phyloP scores from a whole-genome alignment of 2,329 filamentous ascomycete genomes.

The Grosmannia serpens region DNA sequence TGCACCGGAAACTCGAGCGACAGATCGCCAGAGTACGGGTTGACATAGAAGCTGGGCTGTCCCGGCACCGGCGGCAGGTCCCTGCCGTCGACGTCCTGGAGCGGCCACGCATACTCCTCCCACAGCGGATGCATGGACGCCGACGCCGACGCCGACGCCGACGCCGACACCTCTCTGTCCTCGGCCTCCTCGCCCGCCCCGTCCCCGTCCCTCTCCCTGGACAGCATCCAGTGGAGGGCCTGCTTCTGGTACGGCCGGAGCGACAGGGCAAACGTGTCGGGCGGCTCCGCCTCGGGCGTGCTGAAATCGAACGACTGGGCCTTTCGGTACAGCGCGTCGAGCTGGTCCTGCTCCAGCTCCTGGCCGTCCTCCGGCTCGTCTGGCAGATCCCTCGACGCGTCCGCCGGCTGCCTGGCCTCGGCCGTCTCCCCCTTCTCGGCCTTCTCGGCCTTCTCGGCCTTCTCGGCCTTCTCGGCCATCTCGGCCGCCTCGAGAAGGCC shows the following conservation, averaged over 20 bases:
- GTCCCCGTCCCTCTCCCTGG: constrained; percentile 72
- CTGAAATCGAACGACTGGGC: constrained; percentile 94
- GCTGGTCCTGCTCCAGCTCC: constrained; percentile 88
- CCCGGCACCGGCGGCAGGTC: constrained; percentile 53
- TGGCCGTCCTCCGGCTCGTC: constrained; percentile 74
- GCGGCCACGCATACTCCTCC: constrained; percentile 91
- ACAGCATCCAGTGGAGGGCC: constrained; percentile 90
- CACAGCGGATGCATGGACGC: constrained; percentile 91
- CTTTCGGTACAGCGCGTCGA: constrained; percentile 88
- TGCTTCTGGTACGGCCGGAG: constrained; percentile 92
- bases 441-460: no score
- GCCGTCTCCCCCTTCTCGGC: constrained; percentile 40
- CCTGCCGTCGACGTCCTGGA: constrained; percentile 75
- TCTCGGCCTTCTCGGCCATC: constrained; percentile 79
- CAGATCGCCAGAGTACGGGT: constrained; percentile 91
- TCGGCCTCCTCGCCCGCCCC: constrained; percentile 33
- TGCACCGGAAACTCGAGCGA: constrained; percentile 86
- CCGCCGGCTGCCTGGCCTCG: background rate
- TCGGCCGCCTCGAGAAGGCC: constrained; percentile 81
- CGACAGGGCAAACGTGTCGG: constrained; percentile 68
- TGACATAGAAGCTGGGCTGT: constrained; percentile 77
- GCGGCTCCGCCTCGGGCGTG: constrained; percentile 77
- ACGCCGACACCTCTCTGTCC: no score
- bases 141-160: no score
- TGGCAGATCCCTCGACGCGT: constrained; percentile 10